A percentile compares a stretch with the other conserved stretches of the same genome.
Conservation (phyloP, 2,329 filamentous ascomycete species). For the Exserohilum rostratum region DNA sequence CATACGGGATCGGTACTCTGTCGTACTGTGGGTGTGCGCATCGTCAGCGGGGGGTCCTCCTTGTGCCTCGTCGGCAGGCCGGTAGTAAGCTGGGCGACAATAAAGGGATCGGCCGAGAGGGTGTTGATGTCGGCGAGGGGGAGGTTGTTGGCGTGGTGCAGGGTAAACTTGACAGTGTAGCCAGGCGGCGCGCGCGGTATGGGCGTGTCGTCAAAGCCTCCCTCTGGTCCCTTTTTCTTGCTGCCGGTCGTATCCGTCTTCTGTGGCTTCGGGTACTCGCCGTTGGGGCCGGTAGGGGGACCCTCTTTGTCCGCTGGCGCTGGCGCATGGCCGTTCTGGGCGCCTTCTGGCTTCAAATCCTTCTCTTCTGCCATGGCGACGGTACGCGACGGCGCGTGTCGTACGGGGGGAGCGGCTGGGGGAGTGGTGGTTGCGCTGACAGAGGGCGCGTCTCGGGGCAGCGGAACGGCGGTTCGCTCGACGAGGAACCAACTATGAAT, state of each 20-base stretch:
- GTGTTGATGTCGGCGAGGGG: slow-evolving; percentile 80
- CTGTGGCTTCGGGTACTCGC: slow-evolving; percentile 27
- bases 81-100: slow-evolving; percentile 76
- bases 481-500: neutral
- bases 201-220: slow-evolving; percentile 81
- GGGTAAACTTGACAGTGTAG: slow-evolving; percentile 83
- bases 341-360: slow-evolving; percentile 9
- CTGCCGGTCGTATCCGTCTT: slow-evolving; percentile 33
- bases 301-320: slow-evolving; percentile 21
- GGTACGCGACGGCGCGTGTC: slow-evolving; percentile 6
- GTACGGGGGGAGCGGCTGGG: neutral
- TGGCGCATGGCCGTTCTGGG: slow-evolving; percentile 20
- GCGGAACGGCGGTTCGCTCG: slow-evolving; percentile 2
- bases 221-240: slow-evolving; percentile 62
- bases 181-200: slow-evolving; percentile 76
- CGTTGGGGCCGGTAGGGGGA: slow-evolving; percentile 11
- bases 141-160: slow-evolving; percentile 80
- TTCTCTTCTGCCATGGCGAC: slow-evolving; percentile 21
- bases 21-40: slow-evolving; percentile 78
- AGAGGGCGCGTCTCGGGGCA: slow-evolving; percentile 10
- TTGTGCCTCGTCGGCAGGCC: slow-evolving; percentile 77
- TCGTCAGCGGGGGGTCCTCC: slow-evolving; percentile 76
- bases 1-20: slow-evolving; percentile 76
- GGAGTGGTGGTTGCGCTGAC: neutral
- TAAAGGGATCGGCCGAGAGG: slow-evolving; percentile 81